These are phyloP conservation scores for Mallotus nudiflorus DNA, from an alignment of 345 rosid species.

Conservation along the genomic window DNA sequence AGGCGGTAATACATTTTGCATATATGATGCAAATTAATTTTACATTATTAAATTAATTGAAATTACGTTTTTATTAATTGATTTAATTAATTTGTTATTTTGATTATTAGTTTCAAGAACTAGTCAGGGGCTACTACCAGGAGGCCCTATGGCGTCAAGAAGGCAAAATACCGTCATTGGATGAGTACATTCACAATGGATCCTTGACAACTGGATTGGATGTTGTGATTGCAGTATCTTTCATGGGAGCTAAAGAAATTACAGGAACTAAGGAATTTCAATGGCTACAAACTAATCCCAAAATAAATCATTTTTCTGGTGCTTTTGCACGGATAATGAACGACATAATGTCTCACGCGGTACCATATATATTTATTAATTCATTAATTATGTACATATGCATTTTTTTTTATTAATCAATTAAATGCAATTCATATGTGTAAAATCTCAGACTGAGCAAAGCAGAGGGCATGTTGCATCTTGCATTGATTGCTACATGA, in stretches of 20 bases:
- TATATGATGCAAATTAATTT: too few relatives aligned
- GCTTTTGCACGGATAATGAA: neutral
- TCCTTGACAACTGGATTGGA: neutral
- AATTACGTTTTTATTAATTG: neutral
- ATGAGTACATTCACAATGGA: constrained; percentile 1
- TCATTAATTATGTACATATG: neutral
- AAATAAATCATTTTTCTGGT: neutral
- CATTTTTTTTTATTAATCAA: too few relatives aligned
- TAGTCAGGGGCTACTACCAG: constrained; percentile 1
- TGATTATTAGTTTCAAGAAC: neutral
- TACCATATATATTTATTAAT: neutral
- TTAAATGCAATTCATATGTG: too few relatives aligned
- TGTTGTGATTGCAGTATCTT: neutral
- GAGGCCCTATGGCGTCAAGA: neutral
- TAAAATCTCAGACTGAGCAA: constrained; percentile 1
- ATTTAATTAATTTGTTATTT: neutral
- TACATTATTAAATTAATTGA: neutral
- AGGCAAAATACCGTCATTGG: neutral
- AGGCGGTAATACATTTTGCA: neutral
- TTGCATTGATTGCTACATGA: constrained; percentile 3
- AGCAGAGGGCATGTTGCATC: constrained; percentile 9
- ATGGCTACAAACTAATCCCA: neutral
- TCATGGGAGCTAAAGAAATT: neutral
- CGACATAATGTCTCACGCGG: neutral
- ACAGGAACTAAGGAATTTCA: neutral